Evolutionary conservation across 352 stramenopile species (phyloP).

Genomic region (Halophytophthora batemanensis): DNA sequence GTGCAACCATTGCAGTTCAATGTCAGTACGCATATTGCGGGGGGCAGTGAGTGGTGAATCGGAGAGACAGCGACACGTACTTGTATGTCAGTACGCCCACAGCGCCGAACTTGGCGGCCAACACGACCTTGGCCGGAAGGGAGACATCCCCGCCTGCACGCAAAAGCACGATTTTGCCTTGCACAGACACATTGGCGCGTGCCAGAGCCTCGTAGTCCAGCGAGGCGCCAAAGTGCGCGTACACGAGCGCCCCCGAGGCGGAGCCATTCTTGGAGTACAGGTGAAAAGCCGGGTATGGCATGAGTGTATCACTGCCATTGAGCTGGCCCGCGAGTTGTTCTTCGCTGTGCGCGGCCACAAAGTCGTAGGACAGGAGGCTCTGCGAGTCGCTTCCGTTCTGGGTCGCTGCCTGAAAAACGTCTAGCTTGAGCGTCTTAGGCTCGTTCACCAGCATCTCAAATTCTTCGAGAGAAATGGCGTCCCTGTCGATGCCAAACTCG

Average conservation of each 20-base stretch:
- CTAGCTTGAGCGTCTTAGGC: conserved; percentile 53
- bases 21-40: neutral
- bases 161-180: conserved; percentile 54
- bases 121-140: conserved; percentile 63
- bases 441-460: conserved; percentile 82
- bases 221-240: conserved; percentile 69
- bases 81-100: conserved; percentile 73
- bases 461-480: conserved; percentile 76
- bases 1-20: neutral
- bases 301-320: conserved; percentile 28
- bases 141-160: conserved; percentile 65
- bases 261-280: conserved; percentile 81
- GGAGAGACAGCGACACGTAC: conserved; percentile 26
- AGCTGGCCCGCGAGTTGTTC: conserved; percentile 21
- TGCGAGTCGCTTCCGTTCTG: conserved; percentile 15
- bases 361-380: conserved; percentile 20
- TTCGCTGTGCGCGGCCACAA: conserved; percentile 21
- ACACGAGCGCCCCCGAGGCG: conserved; percentile 54
- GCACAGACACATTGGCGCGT: conserved; percentile 45
- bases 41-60: neutral
- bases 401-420: conserved; percentile 40
- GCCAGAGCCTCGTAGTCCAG: conserved; percentile 63
- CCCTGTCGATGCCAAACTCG: conserved; percentile 72
- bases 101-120: conserved; percentile 60
- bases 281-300: conserved; percentile 60